Evolutionary conservation across 345 rosid species (phyloP).

Genomic region (Firmiana major): DNA sequence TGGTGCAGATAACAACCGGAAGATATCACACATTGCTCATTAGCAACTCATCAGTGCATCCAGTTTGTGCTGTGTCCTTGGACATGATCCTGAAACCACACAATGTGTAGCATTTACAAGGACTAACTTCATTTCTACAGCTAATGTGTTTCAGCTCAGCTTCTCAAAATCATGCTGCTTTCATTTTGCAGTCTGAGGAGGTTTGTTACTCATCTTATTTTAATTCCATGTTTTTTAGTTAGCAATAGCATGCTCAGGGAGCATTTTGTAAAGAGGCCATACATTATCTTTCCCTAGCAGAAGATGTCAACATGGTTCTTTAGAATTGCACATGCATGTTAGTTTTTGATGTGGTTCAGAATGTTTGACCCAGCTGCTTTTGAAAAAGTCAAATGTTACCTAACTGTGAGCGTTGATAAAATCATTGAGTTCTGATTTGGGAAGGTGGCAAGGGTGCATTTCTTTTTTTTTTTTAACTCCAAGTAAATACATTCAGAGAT

Average conservation of each 20-base stretch:
- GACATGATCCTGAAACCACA: conserved; percentile 92
- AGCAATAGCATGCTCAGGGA: neutral
- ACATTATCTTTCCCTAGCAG: neutral
- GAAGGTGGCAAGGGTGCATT: neutral
- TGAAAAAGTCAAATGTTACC: neutral
- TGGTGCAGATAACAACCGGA: conserved; percentile 97
- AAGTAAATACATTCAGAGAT: neutral
- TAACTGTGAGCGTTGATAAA: neutral
- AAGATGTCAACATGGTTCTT: neutral
- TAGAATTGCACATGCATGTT: neutral
- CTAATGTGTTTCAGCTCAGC: conserved; percentile 82
- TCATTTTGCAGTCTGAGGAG: conserved; percentile 84
- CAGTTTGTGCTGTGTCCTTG: conserved; percentile 84
- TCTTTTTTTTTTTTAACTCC: neutral
- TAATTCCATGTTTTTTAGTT: neutral
- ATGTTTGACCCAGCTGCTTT: neutral
- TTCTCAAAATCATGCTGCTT: conserved; percentile 88
- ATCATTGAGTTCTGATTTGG: neutral
- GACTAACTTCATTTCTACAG: conserved; percentile 58
- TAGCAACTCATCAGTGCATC: conserved; percentile 80
- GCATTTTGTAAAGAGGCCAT: neutral
- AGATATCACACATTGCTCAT: conserved; percentile 85
- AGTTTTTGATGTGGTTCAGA: neutral
- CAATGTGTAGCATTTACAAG: conserved; percentile 78
- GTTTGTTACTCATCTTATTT: conserved; percentile 35